Base-by-base conservation (phyloP, 495 filamentous ascomycete species). In the Xylaria bambusicola region DNA sequence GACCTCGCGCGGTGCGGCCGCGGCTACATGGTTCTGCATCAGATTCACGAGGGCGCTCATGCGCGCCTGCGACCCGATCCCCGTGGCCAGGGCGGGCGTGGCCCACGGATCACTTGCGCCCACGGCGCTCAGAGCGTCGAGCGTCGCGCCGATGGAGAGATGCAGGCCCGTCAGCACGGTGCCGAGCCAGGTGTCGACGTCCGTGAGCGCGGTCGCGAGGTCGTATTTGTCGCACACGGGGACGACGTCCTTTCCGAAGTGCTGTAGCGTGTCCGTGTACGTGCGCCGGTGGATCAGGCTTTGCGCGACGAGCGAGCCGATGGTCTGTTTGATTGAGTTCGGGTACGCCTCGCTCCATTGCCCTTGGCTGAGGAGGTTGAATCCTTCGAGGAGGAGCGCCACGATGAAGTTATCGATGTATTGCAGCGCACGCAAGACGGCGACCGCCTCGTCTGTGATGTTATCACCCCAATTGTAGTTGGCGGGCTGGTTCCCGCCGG, bases 131-230 rank as follows among this genome's bases (percentile, higher is more conserved):
- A 86, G 79, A 10, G 77, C 74, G 26, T 84, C 79, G 20, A 87
- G 71, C 0, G 80, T 78, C 9, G 81, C 79, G 51, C 79, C 77
- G 59, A 80, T 86, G 63, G 82, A 84, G 15, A 85, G 83, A 9
- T 83, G 66, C 36, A 84, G 63, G 18, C 75, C 60, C n/a, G 41
- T 62, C 20, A 66, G 60, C 12, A 61, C 62, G n/a, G 65, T 62
- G 15, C 54, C 18, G 6, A 74, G 61, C 62, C 70, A 76, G 21
- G 54, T 59, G 60, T 73, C 66, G 41, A 74, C 70, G 48, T 29
- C 49, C 18, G 17, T 35, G 26, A 54, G 52, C 8, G 17, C 38
- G 9, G 42, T 45, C 9, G 52, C 33, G 12, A 66, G 51, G 27
- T 66, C 64, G 67, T 72, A 71, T 3, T 44, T 47, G n/a, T 3